Evolutionary conservation across 2,329 filamentous ascomycete species (phyloP).

Genomic region (Monilinia vaccinii-corymbosi): DNA sequence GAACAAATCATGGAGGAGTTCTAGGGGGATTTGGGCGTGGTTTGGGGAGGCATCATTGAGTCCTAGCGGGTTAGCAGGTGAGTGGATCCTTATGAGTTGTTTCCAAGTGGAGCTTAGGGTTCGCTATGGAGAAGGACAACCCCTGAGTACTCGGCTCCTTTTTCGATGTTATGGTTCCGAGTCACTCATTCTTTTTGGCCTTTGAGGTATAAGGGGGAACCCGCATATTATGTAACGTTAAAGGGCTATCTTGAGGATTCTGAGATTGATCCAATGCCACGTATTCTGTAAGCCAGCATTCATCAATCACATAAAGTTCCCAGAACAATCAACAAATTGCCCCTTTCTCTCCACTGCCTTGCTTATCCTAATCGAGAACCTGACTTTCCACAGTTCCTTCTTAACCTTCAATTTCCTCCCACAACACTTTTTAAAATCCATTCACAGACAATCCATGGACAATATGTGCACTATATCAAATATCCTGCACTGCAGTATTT

Average conservation of each 20-base stretch:
- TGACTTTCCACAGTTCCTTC: too few relatives aligned
- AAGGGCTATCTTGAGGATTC: not conserved
- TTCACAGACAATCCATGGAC: not conserved
- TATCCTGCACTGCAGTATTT: not conserved
- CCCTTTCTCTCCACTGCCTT: not conserved
- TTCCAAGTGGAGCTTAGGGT: not conserved
- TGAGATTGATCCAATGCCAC: not conserved
- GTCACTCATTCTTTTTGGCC: not conserved
- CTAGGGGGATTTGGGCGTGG: too few relatives aligned
- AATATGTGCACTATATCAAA: not conserved
- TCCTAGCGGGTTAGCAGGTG: not conserved
- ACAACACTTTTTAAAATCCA: not conserved
- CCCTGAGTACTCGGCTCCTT: not conserved
- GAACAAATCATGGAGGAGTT: not conserved
- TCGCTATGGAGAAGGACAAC: not conserved
- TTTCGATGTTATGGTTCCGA: not conserved
- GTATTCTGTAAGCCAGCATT: not conserved
- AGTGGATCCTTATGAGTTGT: too few relatives aligned
- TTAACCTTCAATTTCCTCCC: not conserved
- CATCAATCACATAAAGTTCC: not conserved
- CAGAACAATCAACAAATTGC: not conserved
- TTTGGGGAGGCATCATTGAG: not conserved
- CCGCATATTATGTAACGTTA: not conserved
- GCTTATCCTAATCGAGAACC: not conserved
- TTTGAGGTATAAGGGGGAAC: not conserved